Conservation (phyloP, 306 rosid genomes). For the Vigna radiata region DNA sequence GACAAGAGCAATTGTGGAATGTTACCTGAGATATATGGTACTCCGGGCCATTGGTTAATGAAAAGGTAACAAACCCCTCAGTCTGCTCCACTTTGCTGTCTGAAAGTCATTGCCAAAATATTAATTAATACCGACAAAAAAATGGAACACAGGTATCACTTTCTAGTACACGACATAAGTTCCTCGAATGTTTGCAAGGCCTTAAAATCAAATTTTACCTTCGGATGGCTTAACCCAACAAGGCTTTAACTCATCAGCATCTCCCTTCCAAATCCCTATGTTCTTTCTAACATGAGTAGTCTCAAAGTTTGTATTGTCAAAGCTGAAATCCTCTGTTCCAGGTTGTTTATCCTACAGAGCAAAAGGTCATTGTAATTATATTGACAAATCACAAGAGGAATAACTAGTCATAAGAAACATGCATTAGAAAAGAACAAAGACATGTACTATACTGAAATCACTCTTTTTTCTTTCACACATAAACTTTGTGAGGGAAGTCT, state of each 20-base stretch:
- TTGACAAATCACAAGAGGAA: conserved; percentile 11
- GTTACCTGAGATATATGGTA: conserved; percentile 95
- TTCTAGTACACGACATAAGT: not conserved
- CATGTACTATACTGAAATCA: conserved; percentile 1
- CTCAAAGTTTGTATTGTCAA: conserved; percentile 57
- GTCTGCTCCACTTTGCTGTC: conserved; percentile 70
- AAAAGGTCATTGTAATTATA: conserved; percentile 24
- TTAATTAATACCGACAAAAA: conserved; percentile 20
- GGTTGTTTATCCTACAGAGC: conserved; percentile 69
- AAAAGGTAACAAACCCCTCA: conserved; percentile 82
- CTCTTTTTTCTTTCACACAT: not conserved
- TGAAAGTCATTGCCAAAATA: conserved; percentile 48
- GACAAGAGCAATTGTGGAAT: conserved; percentile 33
- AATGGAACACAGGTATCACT: not conserved
- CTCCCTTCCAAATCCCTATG: conserved; percentile 70
- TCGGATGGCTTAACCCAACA: conserved; percentile 81
- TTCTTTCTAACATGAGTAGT: conserved; percentile 56
- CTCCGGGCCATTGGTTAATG: conserved; percentile 94
- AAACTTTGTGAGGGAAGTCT: not conserved
- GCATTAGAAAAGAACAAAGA: conserved; percentile 19
- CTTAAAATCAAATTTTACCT: conserved; percentile 56
- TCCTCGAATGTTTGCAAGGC: conserved; percentile 21
- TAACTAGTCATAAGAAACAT: conserved; percentile 25
- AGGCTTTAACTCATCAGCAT: conserved; percentile 68
- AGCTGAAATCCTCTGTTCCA: conserved; percentile 59